phyloP scores from a whole-genome alignment of 164 flowering plant species.

The Kalanchoe fedtschenkoi region DNA sequence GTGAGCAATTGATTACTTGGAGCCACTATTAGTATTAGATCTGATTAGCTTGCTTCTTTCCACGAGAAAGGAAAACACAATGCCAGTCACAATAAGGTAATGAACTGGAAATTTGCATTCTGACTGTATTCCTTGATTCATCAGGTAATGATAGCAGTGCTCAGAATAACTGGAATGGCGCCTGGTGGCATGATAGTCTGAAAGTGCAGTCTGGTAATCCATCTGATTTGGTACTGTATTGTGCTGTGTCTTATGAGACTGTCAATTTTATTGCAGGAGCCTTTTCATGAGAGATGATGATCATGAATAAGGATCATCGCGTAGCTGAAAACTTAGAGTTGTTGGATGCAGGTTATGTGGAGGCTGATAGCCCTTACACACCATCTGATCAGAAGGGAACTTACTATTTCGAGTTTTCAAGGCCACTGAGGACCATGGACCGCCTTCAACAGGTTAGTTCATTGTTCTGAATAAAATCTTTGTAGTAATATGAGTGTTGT shows the following conservation, averaged over 20 bases:
- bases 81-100: too few relatives aligned
- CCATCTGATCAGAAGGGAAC: slow-evolving; percentile 57
- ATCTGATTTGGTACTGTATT: neutral
- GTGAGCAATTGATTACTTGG: neutral
- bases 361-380: slow-evolving; percentile 81
- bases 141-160: slow-evolving; percentile 80
- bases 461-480: neutral
- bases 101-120: neutral
- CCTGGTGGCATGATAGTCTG: slow-evolving; percentile 96
- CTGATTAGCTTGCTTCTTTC: neutral
- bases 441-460: slow-evolving; percentile 86
- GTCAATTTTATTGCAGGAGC: too few relatives aligned
- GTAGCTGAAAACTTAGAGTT: neutral
- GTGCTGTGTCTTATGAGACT: neutral
- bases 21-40: neutral
- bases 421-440: slow-evolving; percentile 95
- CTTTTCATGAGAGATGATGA: too few relatives aligned
- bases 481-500: neutral
- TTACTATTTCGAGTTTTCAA: slow-evolving; percentile 83
- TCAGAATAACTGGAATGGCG: slow-evolving; percentile 91
- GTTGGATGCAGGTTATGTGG: slow-evolving; percentile 51
- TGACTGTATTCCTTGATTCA: neutral
- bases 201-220: slow-evolving; percentile 54
- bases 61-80: neutral
- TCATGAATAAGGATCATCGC: neutral